Evolutionary conservation across 2,329 filamentous ascomycete genomes (phyloP).

Genomic region (Colletotrichum zoysiae): DNA sequence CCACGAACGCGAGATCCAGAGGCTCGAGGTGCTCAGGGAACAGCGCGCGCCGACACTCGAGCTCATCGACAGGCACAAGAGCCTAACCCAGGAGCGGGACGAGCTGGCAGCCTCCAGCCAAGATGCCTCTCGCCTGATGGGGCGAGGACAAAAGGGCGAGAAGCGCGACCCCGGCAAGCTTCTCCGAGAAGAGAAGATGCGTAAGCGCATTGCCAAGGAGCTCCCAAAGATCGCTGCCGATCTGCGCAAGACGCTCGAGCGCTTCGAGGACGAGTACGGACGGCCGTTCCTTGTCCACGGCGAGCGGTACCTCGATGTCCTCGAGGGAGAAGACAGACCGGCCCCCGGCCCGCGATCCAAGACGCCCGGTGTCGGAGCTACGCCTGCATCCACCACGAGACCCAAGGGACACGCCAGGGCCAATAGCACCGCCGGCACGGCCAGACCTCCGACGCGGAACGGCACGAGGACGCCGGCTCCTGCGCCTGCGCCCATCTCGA

Average conservation of each 20-base stretch:
- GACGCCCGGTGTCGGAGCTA: constrained; percentile 73
- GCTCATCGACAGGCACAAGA: constrained; percentile 85
- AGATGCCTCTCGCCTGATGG: constrained; percentile 93
- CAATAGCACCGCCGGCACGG: constrained; percentile 51
- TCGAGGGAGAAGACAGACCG: constrained; percentile 75
- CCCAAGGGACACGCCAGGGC: constrained; percentile 53
- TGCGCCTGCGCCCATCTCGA: constrained; percentile 45
- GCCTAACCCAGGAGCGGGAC: constrained; percentile 85
- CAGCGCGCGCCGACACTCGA: constrained; percentile 87
- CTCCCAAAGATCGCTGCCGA: constrained; percentile 91
- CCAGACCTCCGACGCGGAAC: constrained; percentile 40
- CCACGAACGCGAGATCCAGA: constrained; percentile 89
- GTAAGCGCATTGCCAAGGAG: constrained; percentile 94
- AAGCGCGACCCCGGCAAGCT: constrained; percentile 94
- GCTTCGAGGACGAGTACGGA: constrained; percentile 94
- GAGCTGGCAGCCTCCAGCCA: constrained; percentile 92
- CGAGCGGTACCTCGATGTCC: constrained; percentile 86
- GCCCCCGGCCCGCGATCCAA: constrained; percentile 72
- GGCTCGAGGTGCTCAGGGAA: constrained; percentile 84
- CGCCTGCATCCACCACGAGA: constrained; percentile 60
- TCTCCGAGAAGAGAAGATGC: constrained; percentile 96
- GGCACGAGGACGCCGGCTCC: constrained; percentile 67
- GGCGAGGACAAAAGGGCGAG: constrained; percentile 91
- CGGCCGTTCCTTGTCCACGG: constrained; percentile 94
- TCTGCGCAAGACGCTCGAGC: constrained; percentile 83